Conservation (phyloP, 495 filamentous ascomycete species). For the Durotheca rogersii region DNA sequence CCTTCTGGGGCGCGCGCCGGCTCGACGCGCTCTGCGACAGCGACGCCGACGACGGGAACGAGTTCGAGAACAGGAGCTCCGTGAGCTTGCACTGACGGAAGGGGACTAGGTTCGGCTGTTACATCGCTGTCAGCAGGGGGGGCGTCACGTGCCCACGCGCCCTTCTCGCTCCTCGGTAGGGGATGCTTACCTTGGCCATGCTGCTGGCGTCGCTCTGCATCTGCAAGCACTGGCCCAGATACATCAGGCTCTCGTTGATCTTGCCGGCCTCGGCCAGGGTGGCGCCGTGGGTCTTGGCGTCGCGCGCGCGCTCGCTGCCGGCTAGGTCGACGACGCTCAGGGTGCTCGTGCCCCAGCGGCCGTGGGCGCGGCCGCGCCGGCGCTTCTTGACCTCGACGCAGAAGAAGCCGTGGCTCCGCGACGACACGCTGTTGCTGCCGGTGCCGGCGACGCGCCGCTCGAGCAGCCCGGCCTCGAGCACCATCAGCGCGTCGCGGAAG, state of each 20-base stretch:
- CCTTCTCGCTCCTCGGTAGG: too few species aligned
- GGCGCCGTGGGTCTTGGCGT: conserved; percentile 88
- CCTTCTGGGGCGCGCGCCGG: conserved; percentile 69
- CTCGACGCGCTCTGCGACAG: conserved; percentile 42
- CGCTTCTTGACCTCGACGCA: conserved; percentile 92
- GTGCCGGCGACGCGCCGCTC: conserved; percentile 89
- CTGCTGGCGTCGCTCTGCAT: conserved; percentile 82
- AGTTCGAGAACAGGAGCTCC: conserved; percentile 94
- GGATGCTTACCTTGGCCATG: conserved; percentile 72
- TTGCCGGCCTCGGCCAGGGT: conserved; percentile 94
- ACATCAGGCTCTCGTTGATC: conserved; percentile 98
- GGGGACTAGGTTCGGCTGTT: conserved; percentile 73
- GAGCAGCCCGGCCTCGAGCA: conserved; percentile 85
- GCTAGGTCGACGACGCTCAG: conserved; percentile 92
- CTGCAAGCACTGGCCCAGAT: conserved; percentile 93
- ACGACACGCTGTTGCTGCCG: conserved; percentile 83
- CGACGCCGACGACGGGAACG: conserved; percentile 73
- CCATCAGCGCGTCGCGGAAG: conserved; percentile 83
- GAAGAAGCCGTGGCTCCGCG: conserved; percentile 94
- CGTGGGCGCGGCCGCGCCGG: conserved; percentile 53
- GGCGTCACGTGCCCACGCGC: too few species aligned
- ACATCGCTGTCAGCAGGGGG: conserved; percentile 26
- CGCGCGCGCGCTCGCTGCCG: conserved; percentile 88
- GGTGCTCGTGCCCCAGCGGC: conserved; percentile 74
- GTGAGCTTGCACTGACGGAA: conserved; percentile 97